Percentiles rank a stretch among this genome's conserved stretches.
These are phyloP conservation scores for Beauveria pseudobassiana DNA, from an alignment of 2,329 filamentous ascomycete species.

Conservation along the genomic window DNA sequence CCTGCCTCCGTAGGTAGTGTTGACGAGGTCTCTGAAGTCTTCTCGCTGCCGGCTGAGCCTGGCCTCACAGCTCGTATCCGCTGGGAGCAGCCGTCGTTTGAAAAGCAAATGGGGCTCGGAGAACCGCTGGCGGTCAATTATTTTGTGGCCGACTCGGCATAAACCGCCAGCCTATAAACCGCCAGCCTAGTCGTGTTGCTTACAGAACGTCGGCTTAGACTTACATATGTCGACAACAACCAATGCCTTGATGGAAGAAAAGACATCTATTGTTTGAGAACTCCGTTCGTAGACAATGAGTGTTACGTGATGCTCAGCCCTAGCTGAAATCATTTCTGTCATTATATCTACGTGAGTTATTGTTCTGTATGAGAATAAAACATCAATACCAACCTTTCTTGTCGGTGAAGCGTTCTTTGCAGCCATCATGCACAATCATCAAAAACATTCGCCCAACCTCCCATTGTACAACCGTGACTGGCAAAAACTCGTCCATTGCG, in stretches of 20 bases:
- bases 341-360: background rate
- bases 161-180: no score
- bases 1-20: slow-evolving; percentile 18
- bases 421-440: background rate
- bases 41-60: background rate
- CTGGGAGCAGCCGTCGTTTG: background rate
- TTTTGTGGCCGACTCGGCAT: background rate
- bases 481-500: slow-evolving; percentile 5
- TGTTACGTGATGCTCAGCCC: no score
- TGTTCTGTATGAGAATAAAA: background rate
- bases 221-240: no score
- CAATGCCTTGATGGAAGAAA: no score
- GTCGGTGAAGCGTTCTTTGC: background rate
- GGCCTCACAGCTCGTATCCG: background rate
- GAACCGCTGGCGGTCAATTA: slow-evolving; percentile 1
- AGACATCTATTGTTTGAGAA: no score
- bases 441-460: slow-evolving; percentile 10
- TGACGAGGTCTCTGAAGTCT: background rate
- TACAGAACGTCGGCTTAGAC: no score
- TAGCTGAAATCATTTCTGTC: background rate
- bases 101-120: background rate
- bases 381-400: background rate
- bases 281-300: no score
- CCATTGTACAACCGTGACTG: background rate
- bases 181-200: no score